Evolutionary conservation across 2,329 filamentous ascomycete genomes (phyloP), one percentile per base, ranked within the genome.

Genomic region (Claviceps arundinis): DNA sequence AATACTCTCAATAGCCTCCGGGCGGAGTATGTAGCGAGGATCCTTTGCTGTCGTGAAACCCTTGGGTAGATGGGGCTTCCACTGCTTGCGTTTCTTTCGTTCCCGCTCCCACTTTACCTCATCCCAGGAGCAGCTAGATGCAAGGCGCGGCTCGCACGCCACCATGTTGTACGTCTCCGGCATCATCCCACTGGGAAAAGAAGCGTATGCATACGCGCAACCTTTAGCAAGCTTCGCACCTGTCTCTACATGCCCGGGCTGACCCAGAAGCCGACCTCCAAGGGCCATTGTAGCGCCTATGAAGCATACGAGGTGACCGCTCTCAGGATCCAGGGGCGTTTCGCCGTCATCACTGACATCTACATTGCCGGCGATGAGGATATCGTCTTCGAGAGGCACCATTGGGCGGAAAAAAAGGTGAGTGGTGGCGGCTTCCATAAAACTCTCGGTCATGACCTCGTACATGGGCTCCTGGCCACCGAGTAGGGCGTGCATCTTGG

Each of bases 1-100:
- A n/a, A 90, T 80, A 19, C 82, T 86, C 68, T 90, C 85, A 52
- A 89, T 86, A 5, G 85, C 85, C 67, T 90, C 85, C n/a, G 85
- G 83, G 54, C 83, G 76, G 38, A 87, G 71, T 17, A 85, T 76
- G 60, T 86, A 87, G 52, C 73, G 73, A 37, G 70, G 67, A 55
- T 82, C 76, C 41, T 69, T 65, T 41, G 83, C 72, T 4, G 70
- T 69, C 1, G 75, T 70, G 61, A 84, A 77, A 19, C 81, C 82
- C 6, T 65, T 68, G 2, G 76, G 73, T 8, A 84, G 51, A 40
- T 57, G 57, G 0, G 51, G n/a, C 41, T 58, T 54, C 52, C 55
- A 58, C 43, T 59, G 55, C 1, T 52, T 40, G 14, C 55, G 43
- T 47, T 45, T 51, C 1, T 48, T 37, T 0, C 56, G 53, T 52